Base-by-base conservation (phyloP, 257 asterid species). In the Cinchona pubescens region DNA sequence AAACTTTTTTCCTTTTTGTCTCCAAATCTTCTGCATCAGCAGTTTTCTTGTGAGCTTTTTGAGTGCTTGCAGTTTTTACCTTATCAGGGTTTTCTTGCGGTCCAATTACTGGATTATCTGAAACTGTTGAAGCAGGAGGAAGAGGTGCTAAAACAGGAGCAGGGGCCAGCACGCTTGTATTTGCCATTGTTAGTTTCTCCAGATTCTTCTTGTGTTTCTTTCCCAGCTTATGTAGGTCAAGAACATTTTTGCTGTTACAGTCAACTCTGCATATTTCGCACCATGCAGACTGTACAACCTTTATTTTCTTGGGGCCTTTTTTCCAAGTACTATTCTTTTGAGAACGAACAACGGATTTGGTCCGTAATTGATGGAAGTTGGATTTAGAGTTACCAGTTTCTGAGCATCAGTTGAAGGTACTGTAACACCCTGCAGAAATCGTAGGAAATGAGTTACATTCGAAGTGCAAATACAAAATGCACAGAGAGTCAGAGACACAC, bases 181-280 rank as follows among this genome's bases (percentile, higher is more conserved):
- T 55, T 37, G 79, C 73, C 30, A 45, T 81, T 67, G 40, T 67
- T 69, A 83, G 67, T 74, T 88, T 89, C 79, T 85, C 86, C 75
- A 86, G 82, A 80, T 85, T 89, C 77, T 81, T 89, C 74, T 70
- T 79, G 88, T 92, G 98, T 79, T 81, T 92, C 82, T 83, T 92
- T 34, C 97, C 96, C 49, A 74, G 69, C 76, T 79, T 85, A 82
- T 92, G 96, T 53, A 79, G 79, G 61, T 88, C 90, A 21, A 92
- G 90, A 76, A 88, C 88, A 65, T 38, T 85, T 76, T 74, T 83
- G 85, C 87, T 86, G 79, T 85, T 88, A 60, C 93, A 91, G 72
- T 80, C 85, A 48, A 92, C 60, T 78, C 78, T 85, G 86, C 97
- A 92, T 63, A 85, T 70, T 21, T 75, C 79, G 37, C 79, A 75